Evolutionary conservation across 176 grass and related monocot species (phyloP), one percentile per base, ranked within the genome.

Genomic region (Poa annua): DNA sequence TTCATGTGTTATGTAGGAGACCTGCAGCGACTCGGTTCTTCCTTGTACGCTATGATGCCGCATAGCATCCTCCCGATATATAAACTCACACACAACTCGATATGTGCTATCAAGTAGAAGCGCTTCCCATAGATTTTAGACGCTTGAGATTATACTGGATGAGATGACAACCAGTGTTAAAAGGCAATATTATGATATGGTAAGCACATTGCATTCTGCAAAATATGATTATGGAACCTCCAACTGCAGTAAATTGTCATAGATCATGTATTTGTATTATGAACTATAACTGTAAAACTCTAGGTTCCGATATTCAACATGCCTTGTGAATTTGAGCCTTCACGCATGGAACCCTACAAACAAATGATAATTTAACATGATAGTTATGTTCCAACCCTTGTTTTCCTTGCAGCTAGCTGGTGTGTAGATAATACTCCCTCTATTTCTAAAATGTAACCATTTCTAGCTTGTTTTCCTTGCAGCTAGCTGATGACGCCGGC

Each of bases 361-460:
- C 4, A 80, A 16, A 83, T 78, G 11, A 14, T 81, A 71, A 41
- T 25, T 32, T 78, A 41, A 78, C 1, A 48, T 29, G 49, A 33
- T 1, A 50, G 48, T 61, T 83, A 66, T 53, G 32, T 47, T 45
- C 21, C 54, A 25, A n/a, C n/a, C n/a, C 32, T 35, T 63, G 16
- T 74, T 65, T 80, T 64, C 3, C 44, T 80, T 12, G 62, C 48
- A n/a, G n/a, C n/a, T n/a, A 10, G 19, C 32, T 80, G 54, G 80
- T 54, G 32, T 71, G 62, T 19, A 72, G 25, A 10, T 49, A 11
- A 60, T 71, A 20, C n/a, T n/a, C n/a, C n/a, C n/a, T n/a, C n/a
- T n/a, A n/a, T n/a, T n/a, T n/a, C n/a, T n/a, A n/a, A n/a, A n/a
- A n/a, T n/a, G n/a, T n/a, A n/a, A n/a, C n/a, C n/a, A n/a, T n/a